phyloP scores from a whole-genome alignment of 2,329 filamentous ascomycete species.

The Verticillium klebahnii region DNA sequence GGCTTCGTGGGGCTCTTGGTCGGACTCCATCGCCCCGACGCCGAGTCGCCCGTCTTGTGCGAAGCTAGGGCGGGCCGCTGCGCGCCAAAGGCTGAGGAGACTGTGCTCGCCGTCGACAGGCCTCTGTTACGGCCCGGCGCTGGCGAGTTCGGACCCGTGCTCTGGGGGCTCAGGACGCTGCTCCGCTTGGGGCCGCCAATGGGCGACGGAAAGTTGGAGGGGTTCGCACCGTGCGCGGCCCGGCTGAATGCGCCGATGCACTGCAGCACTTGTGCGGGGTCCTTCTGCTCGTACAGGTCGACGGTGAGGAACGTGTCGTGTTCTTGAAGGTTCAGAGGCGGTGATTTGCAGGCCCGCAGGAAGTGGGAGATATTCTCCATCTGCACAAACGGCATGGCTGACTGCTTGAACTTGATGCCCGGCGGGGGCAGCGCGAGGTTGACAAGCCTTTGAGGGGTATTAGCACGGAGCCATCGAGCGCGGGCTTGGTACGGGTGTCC shows the following conservation, averaged over 20 bases:
- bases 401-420: slow-evolving; percentile 84
- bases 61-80: slow-evolving; percentile 35
- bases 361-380: slow-evolving; percentile 99
- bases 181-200: slow-evolving; percentile 65
- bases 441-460: slow-evolving; percentile 56
- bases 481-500: slow-evolving; percentile 20
- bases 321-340: slow-evolving; percentile 80
- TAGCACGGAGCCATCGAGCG: slow-evolving; percentile 13
- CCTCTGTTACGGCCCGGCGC: slow-evolving; percentile 44
- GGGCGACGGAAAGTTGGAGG: slow-evolving; percentile 65
- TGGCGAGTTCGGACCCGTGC: slow-evolving; percentile 43
- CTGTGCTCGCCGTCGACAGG: slow-evolving; percentile 54
- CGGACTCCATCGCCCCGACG: slow-evolving; percentile 56
- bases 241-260: slow-evolving; percentile 90
- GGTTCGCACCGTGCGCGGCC: slow-evolving; percentile 70
- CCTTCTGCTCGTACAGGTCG: slow-evolving; percentile 92
- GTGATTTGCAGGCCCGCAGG: slow-evolving; percentile 77
- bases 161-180: slow-evolving; percentile 59
- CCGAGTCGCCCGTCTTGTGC: slow-evolving; percentile 48
- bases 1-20: slow-evolving; percentile 55
- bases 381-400: slow-evolving; percentile 95
- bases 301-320: slow-evolving; percentile 97
- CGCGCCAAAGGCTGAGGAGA: slow-evolving; percentile 43
- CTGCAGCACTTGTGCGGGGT: slow-evolving; percentile 92
- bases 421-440: slow-evolving; percentile 75